Base-by-base conservation (phyloP, 2,329 filamentous ascomycete genomes). In the Phialophora verrucosa region DNA sequence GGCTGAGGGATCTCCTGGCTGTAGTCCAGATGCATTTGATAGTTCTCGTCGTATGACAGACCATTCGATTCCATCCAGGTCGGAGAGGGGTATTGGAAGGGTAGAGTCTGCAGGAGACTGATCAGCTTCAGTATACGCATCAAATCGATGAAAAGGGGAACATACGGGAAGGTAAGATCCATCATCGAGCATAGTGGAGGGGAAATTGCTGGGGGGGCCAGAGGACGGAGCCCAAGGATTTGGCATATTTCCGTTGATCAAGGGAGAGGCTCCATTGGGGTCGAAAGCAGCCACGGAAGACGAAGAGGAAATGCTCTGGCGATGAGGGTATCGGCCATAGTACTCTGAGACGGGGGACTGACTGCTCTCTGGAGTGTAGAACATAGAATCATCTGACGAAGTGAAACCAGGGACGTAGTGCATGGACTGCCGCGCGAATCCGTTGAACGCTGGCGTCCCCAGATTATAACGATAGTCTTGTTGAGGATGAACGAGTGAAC, bases 21-120 rank as follows among this genome's bases (percentile, higher is more conserved):
- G 49, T 73, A 75, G 54, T 71, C 75, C 71, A 72, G 73, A 70
- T 73, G 76, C 64, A 73, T 74, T 70, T 75, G 76, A 68, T 74
- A 74, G 70, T 71, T 77, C 71, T 75, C 76, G 67, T 78, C 77
- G 74, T 77, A 81, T 67, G 73, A 74, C 65, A 76, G 72, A 69
- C 73, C 73, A 74, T 72, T 78, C 71, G 75, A 73, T 64, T 75
- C 75, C 71, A 75, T 74, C 79, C 79, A 81, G 62, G 72, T 74
- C 68, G 74, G 75, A 73, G 76, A 78, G 71, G 74, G 76, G 70
- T 78, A 78, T 66, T 76, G 76, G 72, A 75, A 80, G 54, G 76
- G 74, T 56, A 77, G 73, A 69, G 71, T 73, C 77, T 79, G 67
- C 58, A 62, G 64, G 66, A 59, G 72, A 73, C 71, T 73, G 69